Evolutionary conservation across 2,329 filamentous ascomycete species (phyloP).

Genomic region (Colletotrichum cuscutae): DNA sequence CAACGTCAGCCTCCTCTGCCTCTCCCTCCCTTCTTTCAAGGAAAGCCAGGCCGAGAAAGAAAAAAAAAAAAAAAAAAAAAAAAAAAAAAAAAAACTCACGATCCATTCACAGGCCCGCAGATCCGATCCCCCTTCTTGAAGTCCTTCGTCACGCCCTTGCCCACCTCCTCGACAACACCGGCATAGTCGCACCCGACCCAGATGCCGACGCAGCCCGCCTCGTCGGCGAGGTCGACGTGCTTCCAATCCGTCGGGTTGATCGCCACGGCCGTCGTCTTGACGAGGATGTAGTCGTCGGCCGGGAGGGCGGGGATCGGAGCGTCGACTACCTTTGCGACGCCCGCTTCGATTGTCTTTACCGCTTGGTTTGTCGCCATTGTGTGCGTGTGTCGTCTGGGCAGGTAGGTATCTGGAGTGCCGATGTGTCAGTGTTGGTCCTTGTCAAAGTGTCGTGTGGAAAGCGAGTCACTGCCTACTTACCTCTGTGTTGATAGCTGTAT

Average conservation of each 20-base stretch:
- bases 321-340: slow-evolving; percentile 44
- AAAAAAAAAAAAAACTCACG: slow-evolving; percentile 29
- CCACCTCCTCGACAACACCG: slow-evolving; percentile 58
- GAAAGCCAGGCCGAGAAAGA: neutral
- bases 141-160: slow-evolving; percentile 51
- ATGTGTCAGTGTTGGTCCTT: neutral
- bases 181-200: slow-evolving; percentile 57
- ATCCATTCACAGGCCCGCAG: slow-evolving; percentile 51
- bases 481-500: neutral
- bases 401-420: neutral
- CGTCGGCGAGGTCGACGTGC: slow-evolving; percentile 40
- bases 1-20: neutral
- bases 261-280: slow-evolving; percentile 48
- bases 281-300: slow-evolving; percentile 44
- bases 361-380: slow-evolving; percentile 34
- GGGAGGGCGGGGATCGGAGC: slow-evolving; percentile 36
- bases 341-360: slow-evolving; percentile 32
- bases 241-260: slow-evolving; percentile 52
- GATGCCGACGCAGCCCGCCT: slow-evolving; percentile 34
- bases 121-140: slow-evolving; percentile 61
- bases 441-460: too few relatives aligned
- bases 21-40: neutral
- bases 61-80: neutral
- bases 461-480: neutral
- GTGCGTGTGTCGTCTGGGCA: neutral